Evolutionary conservation across 176 grass and related monocot species (phyloP).

Genomic region (Elymus sibiricus): DNA sequence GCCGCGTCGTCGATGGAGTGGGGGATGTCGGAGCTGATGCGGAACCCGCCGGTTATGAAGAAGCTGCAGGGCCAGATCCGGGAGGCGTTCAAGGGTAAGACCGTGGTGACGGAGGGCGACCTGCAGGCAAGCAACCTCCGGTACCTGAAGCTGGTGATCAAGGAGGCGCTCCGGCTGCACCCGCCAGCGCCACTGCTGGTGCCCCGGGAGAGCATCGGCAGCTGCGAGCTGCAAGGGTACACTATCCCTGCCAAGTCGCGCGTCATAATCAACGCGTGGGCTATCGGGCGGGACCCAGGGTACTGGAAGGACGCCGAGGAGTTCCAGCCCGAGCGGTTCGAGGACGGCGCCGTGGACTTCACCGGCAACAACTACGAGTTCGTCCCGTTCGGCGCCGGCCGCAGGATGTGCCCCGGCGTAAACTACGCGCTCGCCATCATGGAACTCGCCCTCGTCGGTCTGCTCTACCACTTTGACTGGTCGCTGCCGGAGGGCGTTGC

Average conservation of each 20-base stretch:
- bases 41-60: conserved; percentile 39
- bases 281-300: conserved; percentile 13
- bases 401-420: conserved; percentile 32
- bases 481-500: conserved; percentile 8
- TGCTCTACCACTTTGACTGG: conserved; percentile 42
- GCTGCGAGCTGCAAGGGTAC: conserved; percentile 42
- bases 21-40: conserved; percentile 67
- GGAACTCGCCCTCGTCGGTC: conserved; percentile 15
- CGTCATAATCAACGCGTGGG: conserved; percentile 25
- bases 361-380: conserved; percentile 35
- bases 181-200: conserved; percentile 49
- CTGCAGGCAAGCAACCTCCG: conserved; percentile 15
- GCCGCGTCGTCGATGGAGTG: conserved; percentile 41
- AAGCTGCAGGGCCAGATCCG: conserved; percentile 55
- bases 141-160: conserved; percentile 65
- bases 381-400: conserved; percentile 18
- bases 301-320: conserved; percentile 37
- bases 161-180: conserved; percentile 56
- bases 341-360: not conserved
- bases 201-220: conserved; percentile 30
- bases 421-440: conserved; percentile 35
- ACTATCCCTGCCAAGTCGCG: conserved; percentile 31
- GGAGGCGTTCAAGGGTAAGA: conserved; percentile 10
- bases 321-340: conserved; percentile 46
- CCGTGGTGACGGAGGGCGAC: conserved; percentile 19